These are phyloP conservation scores for Uronychia setigera DNA, from an alignment of 73 alveolate genomes.

Conservation along the genomic window DNA sequence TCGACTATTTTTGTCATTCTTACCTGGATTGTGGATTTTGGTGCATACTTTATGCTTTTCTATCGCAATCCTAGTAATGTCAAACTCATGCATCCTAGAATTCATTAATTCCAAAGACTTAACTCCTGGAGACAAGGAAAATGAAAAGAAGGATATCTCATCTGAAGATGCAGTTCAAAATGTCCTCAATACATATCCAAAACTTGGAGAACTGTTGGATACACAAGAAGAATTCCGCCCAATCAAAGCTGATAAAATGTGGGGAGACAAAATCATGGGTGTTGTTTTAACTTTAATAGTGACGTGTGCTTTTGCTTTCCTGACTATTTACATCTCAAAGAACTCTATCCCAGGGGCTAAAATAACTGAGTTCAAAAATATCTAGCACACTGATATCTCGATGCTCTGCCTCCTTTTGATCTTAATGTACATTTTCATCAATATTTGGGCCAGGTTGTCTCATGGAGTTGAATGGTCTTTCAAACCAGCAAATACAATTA, in stretches of 20 bases:
- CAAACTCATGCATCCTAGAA: not conserved
- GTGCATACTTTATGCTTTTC: constrained; percentile 13
- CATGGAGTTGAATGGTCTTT: not conserved
- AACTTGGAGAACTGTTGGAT: not conserved
- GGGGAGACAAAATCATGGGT: not conserved
- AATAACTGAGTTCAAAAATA: not conserved
- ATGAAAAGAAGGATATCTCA: not conserved
- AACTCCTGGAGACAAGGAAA: not conserved
- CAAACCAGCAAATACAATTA: too few species aligned
- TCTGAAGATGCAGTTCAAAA: not conserved
- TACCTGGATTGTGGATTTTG: constrained; percentile 28
- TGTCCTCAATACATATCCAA: not conserved
- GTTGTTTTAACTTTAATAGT: not conserved
- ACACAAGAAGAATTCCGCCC: constrained; percentile 1
- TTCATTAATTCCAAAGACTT: not conserved
- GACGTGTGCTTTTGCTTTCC: not conserved
- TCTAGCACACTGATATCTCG: not conserved
- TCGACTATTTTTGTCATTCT: not conserved
- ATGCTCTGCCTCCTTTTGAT: not conserved
- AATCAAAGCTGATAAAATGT: not conserved
- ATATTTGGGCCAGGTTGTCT: not conserved
- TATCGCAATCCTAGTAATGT: not conserved
- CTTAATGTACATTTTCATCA: not conserved
- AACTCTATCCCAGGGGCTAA: not conserved
- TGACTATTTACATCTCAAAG: not conserved